Base-by-base conservation (phyloP, 2,329 filamentous ascomycete species). In the Trichothecium sympodiale region DNA sequence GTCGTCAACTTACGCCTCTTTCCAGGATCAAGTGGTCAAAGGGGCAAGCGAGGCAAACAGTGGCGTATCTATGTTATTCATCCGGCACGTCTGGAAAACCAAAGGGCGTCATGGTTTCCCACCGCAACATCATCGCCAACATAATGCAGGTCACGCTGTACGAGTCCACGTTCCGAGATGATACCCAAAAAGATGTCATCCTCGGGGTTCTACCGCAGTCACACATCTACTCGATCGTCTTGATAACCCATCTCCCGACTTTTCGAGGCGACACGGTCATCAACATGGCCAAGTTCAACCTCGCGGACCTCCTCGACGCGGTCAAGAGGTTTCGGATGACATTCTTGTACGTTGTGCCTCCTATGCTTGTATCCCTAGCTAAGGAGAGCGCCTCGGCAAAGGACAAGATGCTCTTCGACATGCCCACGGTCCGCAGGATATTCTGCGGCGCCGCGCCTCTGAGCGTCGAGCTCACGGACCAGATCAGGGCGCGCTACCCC, bases 131-230 rank as follows among this genome's bases (percentile, higher is more conserved):
- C 18, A 56, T 69, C 23, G 59, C 67, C 28, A 71, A 72, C 39
- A 56, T 64, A 4, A 60, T 62, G 36, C 69, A 74, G 46, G 62
- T 59, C 4, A 62, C 66, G 31, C 62, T 60, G 48, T 62, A 65
- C 47, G 54, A 57, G 16, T 63, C 62, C 39, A 37, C 46, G 2
- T 56, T 56, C 41, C 45, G 54, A 3, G 30, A 57, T 4, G 54
- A 56, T 26, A 61, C 61, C 16, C 48, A 52, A 8, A 69, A 70
- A 44, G 56, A 66, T 28, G 71, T 67, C 63, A 46, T 71, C 18
- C 6, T 25, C 20, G 66, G 74, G 33, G 80, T 82, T 50, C 57
- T 84, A 10, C 81, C 80, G 1, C 70, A 81, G 49, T 81, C 77
- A 46, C 74, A 79, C 46, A 72, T 71, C 6, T 74, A 70, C 41